Evolutionary conservation across 768 basidiomycete genomes (phyloP).

Genomic region (Agrocybe chaxingu): DNA sequence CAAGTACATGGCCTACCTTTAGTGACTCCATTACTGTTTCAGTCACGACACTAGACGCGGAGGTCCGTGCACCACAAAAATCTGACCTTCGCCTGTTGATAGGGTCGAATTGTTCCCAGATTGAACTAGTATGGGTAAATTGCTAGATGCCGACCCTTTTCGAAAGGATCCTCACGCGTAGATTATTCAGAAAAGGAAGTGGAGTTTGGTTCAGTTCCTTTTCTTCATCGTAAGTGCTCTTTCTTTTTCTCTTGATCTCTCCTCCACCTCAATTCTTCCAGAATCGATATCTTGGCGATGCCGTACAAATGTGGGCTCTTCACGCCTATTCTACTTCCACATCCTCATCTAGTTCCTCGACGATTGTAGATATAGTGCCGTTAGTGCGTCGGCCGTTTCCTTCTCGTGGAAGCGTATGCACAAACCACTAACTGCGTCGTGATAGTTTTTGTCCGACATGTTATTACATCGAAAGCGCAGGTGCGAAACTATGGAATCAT

Average conservation of each 20-base stretch:
- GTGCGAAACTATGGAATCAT: no score
- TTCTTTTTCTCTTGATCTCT: not conserved
- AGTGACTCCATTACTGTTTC: not conserved
- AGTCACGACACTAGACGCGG: slow-evolving; percentile 8
- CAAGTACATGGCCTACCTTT: not conserved
- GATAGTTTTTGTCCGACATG: no score
- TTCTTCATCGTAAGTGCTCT: slow-evolving; percentile 6
- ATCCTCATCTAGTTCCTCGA: not conserved
- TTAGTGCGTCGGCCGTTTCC: not conserved
- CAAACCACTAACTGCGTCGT: no score
- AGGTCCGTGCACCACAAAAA: not conserved
- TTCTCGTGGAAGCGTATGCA: no score
- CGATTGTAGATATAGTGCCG: slow-evolving; percentile 5
- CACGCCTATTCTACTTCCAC: not conserved
- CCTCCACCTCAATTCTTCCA: not conserved
- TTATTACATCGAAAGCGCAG: no score
- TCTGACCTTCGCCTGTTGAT: not conserved
- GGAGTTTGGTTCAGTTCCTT: slow-evolving; percentile 8
- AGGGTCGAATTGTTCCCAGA: not conserved
- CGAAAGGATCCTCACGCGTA: not conserved
- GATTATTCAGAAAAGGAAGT: slow-evolving; percentile 7
- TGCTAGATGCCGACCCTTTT: not conserved
- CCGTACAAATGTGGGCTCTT: slow-evolving; percentile 6
- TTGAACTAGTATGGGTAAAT: slow-evolving; percentile 13
- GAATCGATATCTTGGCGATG: slow-evolving; percentile 12